Conservation (phyloP, 2,329 filamentous ascomycete species). For the Xylariaceae sp. region DNA sequence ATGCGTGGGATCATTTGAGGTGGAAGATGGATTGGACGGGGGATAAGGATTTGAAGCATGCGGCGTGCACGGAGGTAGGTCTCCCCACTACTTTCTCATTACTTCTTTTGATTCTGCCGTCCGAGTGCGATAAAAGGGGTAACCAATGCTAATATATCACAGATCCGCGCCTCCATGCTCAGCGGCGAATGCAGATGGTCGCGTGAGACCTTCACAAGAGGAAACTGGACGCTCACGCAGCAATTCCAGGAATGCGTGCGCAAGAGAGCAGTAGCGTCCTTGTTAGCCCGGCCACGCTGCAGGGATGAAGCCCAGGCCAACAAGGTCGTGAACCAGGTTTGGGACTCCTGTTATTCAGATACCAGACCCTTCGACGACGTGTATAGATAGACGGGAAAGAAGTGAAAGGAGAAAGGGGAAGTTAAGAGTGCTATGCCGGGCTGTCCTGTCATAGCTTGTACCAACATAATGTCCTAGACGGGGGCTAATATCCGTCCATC, state of each 20-base stretch:
- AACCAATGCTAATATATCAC: constrained; percentile 9
- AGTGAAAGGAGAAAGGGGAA: neutral
- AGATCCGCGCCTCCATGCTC: constrained; percentile 90
- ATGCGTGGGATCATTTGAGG: constrained; percentile 87
- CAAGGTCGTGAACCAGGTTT: constrained; percentile 93
- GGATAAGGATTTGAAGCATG: constrained; percentile 71
- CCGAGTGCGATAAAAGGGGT: neutral
- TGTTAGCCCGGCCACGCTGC: constrained; percentile 72
- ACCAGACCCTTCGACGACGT: constrained; percentile 96
- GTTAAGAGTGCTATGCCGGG: neutral
- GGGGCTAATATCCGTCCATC: neutral
- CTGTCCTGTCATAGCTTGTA: constrained; percentile 9
- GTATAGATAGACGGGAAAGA: constrained; percentile 57
- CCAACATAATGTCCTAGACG: constrained; percentile 4
- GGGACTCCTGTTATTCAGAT: constrained; percentile 93
- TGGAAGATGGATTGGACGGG: constrained; percentile 83
- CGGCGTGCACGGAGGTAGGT: constrained; percentile 84
- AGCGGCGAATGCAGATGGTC: constrained; percentile 91
- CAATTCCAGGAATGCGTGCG: constrained; percentile 93
- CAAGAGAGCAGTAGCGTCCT: constrained; percentile 70
- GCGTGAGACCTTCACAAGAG: constrained; percentile 76
- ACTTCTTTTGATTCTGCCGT: too few species aligned
- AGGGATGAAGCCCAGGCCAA: constrained; percentile 81
- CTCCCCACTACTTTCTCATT: neutral
- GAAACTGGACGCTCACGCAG: constrained; percentile 83